Conservation (phyloP, 345 rosid species). For the Rhizophora apiculata region DNA sequence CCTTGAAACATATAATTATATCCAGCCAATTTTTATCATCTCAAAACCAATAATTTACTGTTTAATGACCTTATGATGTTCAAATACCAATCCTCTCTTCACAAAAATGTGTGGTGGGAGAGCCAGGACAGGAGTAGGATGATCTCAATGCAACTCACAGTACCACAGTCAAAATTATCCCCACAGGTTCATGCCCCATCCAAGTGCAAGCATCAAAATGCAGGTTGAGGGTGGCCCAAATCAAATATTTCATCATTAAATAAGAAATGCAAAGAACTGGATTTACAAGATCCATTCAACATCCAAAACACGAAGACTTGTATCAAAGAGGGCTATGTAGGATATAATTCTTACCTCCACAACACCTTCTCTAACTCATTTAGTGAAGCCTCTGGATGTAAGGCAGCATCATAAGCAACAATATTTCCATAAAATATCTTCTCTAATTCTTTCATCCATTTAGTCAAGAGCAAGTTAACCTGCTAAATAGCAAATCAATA, state of each 20-base stretch:
- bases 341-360: conserved; percentile 61
- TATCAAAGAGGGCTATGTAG: conserved; percentile 3
- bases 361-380: conserved; percentile 60
- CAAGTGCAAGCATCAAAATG: neutral
- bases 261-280: neutral
- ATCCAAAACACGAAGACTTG: neutral
- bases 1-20: too few species aligned
- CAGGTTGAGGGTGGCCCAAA: neutral
- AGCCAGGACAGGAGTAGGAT: neutral
- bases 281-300: neutral
- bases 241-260: neutral
- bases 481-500: conserved; percentile 21
- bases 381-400: conserved; percentile 79
- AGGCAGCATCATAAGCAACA: conserved; percentile 78
- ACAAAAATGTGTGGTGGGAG: neutral
- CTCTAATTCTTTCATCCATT: conserved; percentile 98
- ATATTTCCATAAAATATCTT: conserved; percentile 91
- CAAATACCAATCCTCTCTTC: neutral
- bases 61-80: neutral
- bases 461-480: conserved; percentile 80
- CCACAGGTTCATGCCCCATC: neutral
- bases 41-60: too few species aligned
- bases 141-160: neutral
- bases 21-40: too few species aligned
- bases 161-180: neutral